Conservation (phyloP, 2,329 filamentous ascomycete species). For the Rutstroemia sp. region DNA sequence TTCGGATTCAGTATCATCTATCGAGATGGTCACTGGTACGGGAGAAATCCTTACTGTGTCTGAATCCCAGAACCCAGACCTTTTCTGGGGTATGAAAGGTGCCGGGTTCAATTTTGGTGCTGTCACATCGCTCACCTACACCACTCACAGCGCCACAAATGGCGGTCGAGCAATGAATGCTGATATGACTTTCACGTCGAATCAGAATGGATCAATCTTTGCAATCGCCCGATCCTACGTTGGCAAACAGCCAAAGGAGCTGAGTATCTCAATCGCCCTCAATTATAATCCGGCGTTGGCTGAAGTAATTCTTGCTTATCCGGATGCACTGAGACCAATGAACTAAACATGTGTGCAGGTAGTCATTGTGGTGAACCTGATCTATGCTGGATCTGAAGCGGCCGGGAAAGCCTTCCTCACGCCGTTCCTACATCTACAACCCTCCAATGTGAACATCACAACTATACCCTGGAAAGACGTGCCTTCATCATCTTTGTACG, state of each 20-base stretch:
- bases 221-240: no score
- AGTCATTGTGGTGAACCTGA: not conserved
- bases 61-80: constrained; percentile 19
- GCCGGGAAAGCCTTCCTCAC: not conserved
- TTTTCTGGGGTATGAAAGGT: constrained; percentile 29
- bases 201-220: not conserved
- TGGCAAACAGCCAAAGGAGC: no score
- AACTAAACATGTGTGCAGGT: not conserved
- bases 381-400: not conserved
- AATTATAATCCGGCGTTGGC: no score
- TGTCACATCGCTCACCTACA: not conserved
- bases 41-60: constrained; percentile 19
- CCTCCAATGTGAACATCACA: not conserved
- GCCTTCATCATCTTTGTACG: not conserved
- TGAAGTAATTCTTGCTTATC: not conserved
- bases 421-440: not conserved
- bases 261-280: no score
- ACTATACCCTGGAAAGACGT: not conserved
- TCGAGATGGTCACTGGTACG: constrained; percentile 24
- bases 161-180: not conserved
- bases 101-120: constrained; percentile 18
- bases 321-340: no score
- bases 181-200: not conserved
- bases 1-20: constrained; percentile 1
- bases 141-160: not conserved